Percentiles rank a stretch among this genome's conserved stretches.
Conservation (phyloP, 2,329 filamentous ascomycete genomes). For the Pezicula neosporulosa region DNA sequence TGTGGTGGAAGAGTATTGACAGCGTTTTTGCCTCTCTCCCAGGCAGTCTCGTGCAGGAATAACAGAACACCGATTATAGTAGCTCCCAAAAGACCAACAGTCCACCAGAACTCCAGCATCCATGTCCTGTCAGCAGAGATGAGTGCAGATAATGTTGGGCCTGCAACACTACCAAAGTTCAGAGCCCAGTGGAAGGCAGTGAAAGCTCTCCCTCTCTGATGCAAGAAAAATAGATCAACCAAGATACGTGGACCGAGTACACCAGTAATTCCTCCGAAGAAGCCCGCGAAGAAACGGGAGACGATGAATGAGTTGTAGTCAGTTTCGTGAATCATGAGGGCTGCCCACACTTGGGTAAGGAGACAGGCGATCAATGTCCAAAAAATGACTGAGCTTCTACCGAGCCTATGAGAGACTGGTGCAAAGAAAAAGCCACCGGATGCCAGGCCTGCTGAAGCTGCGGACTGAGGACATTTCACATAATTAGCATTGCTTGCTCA, state of each 20-base stretch:
- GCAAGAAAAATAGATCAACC: constrained; percentile 40
- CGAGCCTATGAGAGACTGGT: constrained; percentile 32
- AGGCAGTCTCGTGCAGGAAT: constrained; percentile 37
- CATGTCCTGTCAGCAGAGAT: constrained; percentile 32
- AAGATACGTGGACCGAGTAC: constrained; percentile 36
- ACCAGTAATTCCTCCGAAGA: constrained; percentile 35
- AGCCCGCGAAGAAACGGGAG: constrained; percentile 35
- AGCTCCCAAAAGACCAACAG: constrained; percentile 32
- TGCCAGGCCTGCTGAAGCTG: constrained; percentile 35
- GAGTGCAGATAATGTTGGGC: constrained; percentile 37
- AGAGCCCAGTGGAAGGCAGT: constrained; percentile 32
- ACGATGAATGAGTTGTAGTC: constrained; percentile 34
- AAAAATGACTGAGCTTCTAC: constrained; percentile 35
- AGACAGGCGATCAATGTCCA: constrained; percentile 34
- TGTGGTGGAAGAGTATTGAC: constrained; percentile 14
- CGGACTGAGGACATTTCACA: constrained; percentile 15
- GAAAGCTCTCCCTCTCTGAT: constrained; percentile 37
- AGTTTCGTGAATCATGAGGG: constrained; percentile 30
- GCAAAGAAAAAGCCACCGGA: constrained; percentile 35
- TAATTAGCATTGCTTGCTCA: neutral
- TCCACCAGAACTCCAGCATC: constrained; percentile 40
- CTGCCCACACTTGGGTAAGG: constrained; percentile 33
- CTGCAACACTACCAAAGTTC: constrained; percentile 32
- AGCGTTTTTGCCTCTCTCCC: constrained; percentile 22
- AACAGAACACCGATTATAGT: constrained; percentile 31